Evolutionary conservation across 495 filamentous ascomycete genomes (phyloP).

Genomic region (Aspergillus sparsus): DNA sequence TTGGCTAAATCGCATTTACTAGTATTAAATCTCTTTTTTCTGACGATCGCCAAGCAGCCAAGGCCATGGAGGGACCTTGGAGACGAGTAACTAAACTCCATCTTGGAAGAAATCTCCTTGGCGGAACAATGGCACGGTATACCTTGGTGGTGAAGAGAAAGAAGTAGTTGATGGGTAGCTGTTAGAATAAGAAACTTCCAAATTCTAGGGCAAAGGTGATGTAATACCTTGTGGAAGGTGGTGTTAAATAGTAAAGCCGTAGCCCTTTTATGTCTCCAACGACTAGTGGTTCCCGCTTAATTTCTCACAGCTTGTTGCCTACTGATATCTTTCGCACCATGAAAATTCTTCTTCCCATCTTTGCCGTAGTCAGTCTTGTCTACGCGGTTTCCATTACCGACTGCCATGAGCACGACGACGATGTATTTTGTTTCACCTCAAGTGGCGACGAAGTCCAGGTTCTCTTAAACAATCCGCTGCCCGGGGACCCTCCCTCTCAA

Average conservation of each 20-base stretch:
- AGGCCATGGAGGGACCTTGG: constrained; percentile 17
- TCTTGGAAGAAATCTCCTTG: not conserved
- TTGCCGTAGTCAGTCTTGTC: constrained; percentile 5
- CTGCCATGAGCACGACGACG: constrained; percentile 41
- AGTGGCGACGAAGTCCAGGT: constrained; percentile 43
- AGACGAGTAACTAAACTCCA: constrained; percentile 3
- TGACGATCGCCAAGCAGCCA: constrained; percentile 16
- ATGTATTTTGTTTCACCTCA: constrained; percentile 44
- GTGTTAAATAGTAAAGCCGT: constrained; percentile 11
- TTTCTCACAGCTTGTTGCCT: too few species aligned
- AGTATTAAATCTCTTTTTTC: constrained; percentile 9
- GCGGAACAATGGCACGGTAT: not conserved
- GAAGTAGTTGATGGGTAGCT: too few species aligned
- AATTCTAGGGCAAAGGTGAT: too few species aligned
- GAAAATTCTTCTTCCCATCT: constrained; percentile 3
- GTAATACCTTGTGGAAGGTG: constrained; percentile 13
- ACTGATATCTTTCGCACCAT: not conserved
- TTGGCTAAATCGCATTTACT: constrained; percentile 3
- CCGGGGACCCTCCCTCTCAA: constrained; percentile 42
- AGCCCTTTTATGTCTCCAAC: too few species aligned
- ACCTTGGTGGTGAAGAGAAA: not conserved
- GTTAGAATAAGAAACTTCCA: too few species aligned
- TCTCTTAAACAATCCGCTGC: constrained; percentile 38
- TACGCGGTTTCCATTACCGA: constrained; percentile 36
- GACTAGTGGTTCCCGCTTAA: not conserved